Conservation (phyloP, 176 grass and related monocot genomes). For the Phoenix dactylifera region DNA sequence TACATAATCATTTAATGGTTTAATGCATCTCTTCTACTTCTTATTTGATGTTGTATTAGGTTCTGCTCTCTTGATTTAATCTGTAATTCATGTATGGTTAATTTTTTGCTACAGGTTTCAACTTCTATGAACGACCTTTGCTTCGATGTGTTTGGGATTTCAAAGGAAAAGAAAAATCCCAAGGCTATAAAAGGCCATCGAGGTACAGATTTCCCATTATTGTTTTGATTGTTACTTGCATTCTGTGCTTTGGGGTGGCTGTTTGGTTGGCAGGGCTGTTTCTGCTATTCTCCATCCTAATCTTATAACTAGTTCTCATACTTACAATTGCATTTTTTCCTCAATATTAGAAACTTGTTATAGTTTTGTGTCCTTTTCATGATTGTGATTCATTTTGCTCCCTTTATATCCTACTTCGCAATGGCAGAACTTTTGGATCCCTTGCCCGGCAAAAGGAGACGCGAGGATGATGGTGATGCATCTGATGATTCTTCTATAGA, state of each 20-base stretch:
- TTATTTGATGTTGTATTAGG: neutral
- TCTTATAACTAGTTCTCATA: too few relatives aligned
- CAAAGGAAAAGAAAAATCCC: slow-evolving; percentile 89
- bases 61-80: too few relatives aligned
- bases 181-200: slow-evolving; percentile 79
- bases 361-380: neutral
- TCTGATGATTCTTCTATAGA: slow-evolving; percentile 48
- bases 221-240: too few relatives aligned
- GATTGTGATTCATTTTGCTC: neutral
- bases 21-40: neutral
- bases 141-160: slow-evolving; percentile 85
- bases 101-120: slow-evolving; percentile 43
- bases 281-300: too few relatives aligned
- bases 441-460: slow-evolving; percentile 80
- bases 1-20: too few relatives aligned
- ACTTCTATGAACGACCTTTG: slow-evolving; percentile 93
- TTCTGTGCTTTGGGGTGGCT: too few relatives aligned
- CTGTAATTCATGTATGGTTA: neutral
- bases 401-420: neutral
- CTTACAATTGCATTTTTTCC: too few relatives aligned
- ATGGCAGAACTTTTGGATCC: slow-evolving; percentile 67
- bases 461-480: slow-evolving; percentile 38
- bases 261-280: too few relatives aligned
- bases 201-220: slow-evolving; percentile 33
- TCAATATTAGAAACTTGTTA: too few relatives aligned